A percentile compares a stretch with the other conserved stretches of the same genome.
Conservation (phyloP, 164 flowering plant species). For the Tinospora cordifolia region DNA sequence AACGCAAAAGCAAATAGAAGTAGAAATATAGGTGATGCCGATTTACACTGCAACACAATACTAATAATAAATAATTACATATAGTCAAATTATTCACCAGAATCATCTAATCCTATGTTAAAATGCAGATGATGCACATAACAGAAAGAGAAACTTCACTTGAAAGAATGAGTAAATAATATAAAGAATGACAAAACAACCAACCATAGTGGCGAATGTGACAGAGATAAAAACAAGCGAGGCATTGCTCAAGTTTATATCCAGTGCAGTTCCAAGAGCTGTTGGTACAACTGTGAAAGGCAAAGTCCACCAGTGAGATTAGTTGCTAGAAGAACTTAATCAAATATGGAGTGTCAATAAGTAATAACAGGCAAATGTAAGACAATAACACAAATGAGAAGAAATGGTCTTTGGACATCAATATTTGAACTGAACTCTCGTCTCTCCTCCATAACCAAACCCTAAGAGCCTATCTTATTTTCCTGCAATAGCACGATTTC, state of each 20-base stretch:
- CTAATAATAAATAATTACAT: background rate
- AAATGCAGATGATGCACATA: background rate
- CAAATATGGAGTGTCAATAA: constrained; percentile 14
- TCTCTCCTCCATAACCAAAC: too few species aligned
- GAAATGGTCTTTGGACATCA: background rate
- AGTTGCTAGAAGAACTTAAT: constrained; percentile 57
- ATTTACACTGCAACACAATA: constrained; percentile 96
- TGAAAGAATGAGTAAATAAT: background rate
- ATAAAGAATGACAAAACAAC: constrained; percentile 23
- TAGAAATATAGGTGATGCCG: constrained; percentile 93
- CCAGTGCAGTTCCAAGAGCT: constrained; percentile 94
- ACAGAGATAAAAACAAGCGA: constrained; percentile 97
- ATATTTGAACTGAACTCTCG: too few species aligned
- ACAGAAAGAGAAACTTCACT: constrained; percentile 4
- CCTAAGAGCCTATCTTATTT: too few species aligned
- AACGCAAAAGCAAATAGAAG: constrained; percentile 96
- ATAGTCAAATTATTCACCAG: background rate
- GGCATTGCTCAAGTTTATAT: constrained; percentile 89
- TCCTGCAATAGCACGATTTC: too few species aligned
- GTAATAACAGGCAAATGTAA: background rate
- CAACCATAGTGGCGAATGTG: constrained; percentile 98
- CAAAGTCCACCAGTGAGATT: constrained; percentile 80
- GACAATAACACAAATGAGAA: background rate
- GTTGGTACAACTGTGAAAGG: constrained; percentile 98
- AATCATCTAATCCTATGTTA: background rate